These are phyloP conservation scores for Fusarium cyanostomum DNA, from an alignment of 2,329 filamentous ascomycete genomes.

Conservation along the genomic window DNA sequence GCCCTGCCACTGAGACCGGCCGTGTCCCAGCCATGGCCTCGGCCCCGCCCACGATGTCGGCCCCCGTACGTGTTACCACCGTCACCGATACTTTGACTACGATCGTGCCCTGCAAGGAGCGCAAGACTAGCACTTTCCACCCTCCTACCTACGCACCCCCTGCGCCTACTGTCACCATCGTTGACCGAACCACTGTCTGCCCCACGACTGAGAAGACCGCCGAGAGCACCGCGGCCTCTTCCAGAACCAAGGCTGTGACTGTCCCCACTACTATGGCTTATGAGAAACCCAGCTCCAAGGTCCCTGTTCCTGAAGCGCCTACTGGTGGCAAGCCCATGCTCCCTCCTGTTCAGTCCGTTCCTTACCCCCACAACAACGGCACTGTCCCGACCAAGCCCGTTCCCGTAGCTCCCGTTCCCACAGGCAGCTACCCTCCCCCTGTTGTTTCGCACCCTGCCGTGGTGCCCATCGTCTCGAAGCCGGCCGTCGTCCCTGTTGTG, in stretches of 20 bases:
- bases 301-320: slow-evolving; percentile 11
- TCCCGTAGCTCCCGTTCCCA: slow-evolving; percentile 12
- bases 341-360: slow-evolving; percentile 10
- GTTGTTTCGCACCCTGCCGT: neutral
- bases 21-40: slow-evolving; percentile 18
- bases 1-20: slow-evolving; percentile 35
- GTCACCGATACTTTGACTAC: slow-evolving; percentile 41
- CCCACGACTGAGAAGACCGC: slow-evolving; percentile 14
- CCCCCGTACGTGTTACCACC: slow-evolving; percentile 30
- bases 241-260: slow-evolving; percentile 10
- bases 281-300: neutral
- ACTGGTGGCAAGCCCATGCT: slow-evolving; percentile 8
- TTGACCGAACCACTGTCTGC: slow-evolving; percentile 34
- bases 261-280: neutral
- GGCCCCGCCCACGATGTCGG: neutral
- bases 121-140: slow-evolving; percentile 39
- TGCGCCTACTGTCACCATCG: slow-evolving; percentile 35
- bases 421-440: slow-evolving; percentile 10
- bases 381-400: slow-evolving; percentile 15
- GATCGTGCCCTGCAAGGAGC: slow-evolving; percentile 39
- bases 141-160: slow-evolving; percentile 32
- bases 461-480: neutral
- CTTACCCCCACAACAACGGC: slow-evolving; percentile 28
- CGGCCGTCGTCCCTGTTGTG: neutral
- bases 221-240: neutral